Evolutionary conservation across 129 eudicot species (phyloP), one percentile per base, ranked within the genome.

Genomic region (Cynara cardunculus): DNA sequence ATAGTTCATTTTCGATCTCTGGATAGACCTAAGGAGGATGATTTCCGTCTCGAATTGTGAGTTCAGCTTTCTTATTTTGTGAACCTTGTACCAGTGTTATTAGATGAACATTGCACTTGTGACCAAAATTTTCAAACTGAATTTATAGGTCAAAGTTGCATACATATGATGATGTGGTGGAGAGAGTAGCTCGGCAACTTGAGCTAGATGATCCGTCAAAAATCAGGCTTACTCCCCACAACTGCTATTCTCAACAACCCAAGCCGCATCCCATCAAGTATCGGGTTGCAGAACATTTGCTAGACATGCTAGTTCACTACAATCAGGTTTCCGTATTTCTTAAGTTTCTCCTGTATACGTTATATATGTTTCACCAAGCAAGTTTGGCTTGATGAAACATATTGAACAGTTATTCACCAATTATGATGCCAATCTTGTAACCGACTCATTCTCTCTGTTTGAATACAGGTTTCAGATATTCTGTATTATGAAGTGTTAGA

Each of bases 211-310:
- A 95, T 89, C 90, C 97, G 18, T 85, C 99, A 0, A 95, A 90
- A 87, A 95, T 95, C 84, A 87, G 99, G 86, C 97, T 95, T 65
- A 95, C 99, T 61, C 90, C 97, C 82, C 99, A 95, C 80, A 95
- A 92, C 79, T 90, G 97, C 80, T 95, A 95, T 78, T 95, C 99
- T 41, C 99, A 92, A 85, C 99, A 92, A 78, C 99, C 99, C 18
- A 95, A 90, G 69, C 96, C 99, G 44, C 93, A 90, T 73, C 92
- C 91, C 25, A 87, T 95, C 25, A 95, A 92, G 65, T 95, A 89
- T 80, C 86, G 99, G 74, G 92, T 86, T 12, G 93, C 89, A 21
- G 96, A 92, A 72, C 96, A 90, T 64, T 80, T 95, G 83, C 69
- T 88, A 82, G 99, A 95, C 81, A 92, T 95, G 99, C 91, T 95